Evolutionary conservation across 257 asterid species (phyloP).

Genomic region (Solanum dulcamara): DNA sequence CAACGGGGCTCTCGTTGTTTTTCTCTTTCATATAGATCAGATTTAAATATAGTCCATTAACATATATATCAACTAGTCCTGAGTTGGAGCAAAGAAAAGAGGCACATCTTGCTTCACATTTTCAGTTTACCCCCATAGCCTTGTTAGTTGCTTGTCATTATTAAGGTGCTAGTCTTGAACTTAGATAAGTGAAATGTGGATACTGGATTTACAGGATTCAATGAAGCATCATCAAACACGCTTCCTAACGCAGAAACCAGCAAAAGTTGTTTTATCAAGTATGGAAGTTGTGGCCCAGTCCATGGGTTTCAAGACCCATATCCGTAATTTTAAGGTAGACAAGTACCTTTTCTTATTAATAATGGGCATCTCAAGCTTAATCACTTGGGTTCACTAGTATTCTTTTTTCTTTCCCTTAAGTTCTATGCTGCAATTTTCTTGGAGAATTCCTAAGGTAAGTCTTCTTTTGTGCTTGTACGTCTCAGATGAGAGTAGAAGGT

Average conservation of each 20-base stretch:
- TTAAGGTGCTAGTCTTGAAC: not conserved
- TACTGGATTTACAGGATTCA: slow-evolving; percentile 43
- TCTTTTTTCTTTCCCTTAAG: not conserved
- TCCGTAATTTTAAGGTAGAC: slow-evolving; percentile 82
- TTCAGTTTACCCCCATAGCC: not conserved
- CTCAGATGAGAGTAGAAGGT: slow-evolving; percentile 95
- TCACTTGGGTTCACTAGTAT: not conserved
- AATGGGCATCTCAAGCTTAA: not conserved
- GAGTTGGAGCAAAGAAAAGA: not conserved
- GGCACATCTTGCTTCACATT: not conserved
- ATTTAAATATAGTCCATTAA: not conserved
- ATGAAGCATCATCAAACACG: slow-evolving; percentile 77
- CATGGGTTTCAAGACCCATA: slow-evolving; percentile 97
- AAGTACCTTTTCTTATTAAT: not conserved
- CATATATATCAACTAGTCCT: not conserved
- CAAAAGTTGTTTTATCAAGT: slow-evolving; percentile 74
- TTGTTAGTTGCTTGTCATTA: not conserved
- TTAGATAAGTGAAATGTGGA: not conserved
- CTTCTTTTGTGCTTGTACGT: not conserved
- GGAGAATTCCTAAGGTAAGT: not conserved
- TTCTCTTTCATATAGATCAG: not conserved
- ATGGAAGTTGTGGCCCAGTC: slow-evolving; percentile 99
- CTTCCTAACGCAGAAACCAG: slow-evolving; percentile 85
- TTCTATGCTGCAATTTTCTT: not conserved
- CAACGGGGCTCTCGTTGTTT: not conserved